These are phyloP conservation scores for Silene latifolia DNA, from an alignment of 148 eudicot genomes.

Conservation along the genomic window DNA sequence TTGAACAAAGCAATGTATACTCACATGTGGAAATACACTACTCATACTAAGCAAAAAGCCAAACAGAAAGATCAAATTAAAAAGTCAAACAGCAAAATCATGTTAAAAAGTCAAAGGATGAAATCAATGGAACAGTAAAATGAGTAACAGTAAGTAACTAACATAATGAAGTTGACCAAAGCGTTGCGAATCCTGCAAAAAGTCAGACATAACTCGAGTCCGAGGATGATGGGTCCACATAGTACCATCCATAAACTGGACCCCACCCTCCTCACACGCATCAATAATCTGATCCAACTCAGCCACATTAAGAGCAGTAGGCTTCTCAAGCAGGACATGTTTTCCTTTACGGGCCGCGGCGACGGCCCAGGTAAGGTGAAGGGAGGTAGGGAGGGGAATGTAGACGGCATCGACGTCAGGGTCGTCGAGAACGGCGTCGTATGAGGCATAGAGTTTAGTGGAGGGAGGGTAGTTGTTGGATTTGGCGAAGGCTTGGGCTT, in stretches of 20 bases:
- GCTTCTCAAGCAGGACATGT: slow-evolving; percentile 72
- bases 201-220: slow-evolving; percentile 30
- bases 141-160: slow-evolving; percentile 7
- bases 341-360: slow-evolving; percentile 60
- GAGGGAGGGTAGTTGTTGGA: slow-evolving; percentile 42
- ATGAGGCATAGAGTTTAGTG: slow-evolving; percentile 48
- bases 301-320: slow-evolving; percentile 47
- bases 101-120: too few relatives aligned
- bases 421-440: slow-evolving; percentile 61
- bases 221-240: slow-evolving; percentile 68
- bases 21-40: too few relatives aligned
- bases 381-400: slow-evolving; percentile 69
- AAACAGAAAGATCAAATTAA: too few relatives aligned
- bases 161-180: slow-evolving; percentile 45
- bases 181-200: slow-evolving; percentile 28
- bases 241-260: slow-evolving; percentile 70
- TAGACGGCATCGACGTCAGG: slow-evolving; percentile 73
- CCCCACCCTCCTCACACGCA: slow-evolving; percentile 51
- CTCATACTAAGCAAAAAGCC: too few relatives aligned
- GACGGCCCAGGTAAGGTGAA: slow-evolving; percentile 66
- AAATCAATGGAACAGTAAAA: neutral
- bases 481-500: slow-evolving; percentile 43
- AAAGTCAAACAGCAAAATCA: too few relatives aligned
- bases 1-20: too few relatives aligned
- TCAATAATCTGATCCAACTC: slow-evolving; percentile 56